Evolutionary conservation across 495 filamentous ascomycete species (phyloP), one percentile per base, ranked within the genome.

Genomic region (Aspergillus campestris): DNA sequence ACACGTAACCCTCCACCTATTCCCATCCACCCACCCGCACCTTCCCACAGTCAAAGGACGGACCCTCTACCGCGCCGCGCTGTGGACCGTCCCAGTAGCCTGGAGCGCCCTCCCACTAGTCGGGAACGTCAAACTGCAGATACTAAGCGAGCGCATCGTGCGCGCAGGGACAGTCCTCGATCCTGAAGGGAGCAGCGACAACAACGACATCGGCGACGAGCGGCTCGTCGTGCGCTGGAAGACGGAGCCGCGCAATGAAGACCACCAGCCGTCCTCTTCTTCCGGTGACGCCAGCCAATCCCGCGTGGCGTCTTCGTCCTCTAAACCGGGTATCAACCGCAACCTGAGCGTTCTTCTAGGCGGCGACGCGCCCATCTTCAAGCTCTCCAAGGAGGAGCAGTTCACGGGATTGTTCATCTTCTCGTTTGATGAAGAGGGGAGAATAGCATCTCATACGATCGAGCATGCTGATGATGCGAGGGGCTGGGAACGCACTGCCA

Each of bases 11-110:
- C 81, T 98, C 27, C 85, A 94, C 64, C 85, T 97, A 45, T 98
- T 98, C 69, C 92, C 92, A 27, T 89, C 89, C 3, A 96, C 92
- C 0, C 94, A 98, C 57, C 94, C 89, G 3, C 86, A 96, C 59
- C 86, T 98, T 9, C 92, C 92, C 38, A 85, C 81, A 7, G 94
- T 96, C 40, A 83, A 86, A 6, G 92, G 92, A 35, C 79, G 87
- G 29, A 85, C 95, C 10, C 81, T 87, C 29, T 98, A 98, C 62
- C 83, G 83, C 34, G 90, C 92, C 13, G 92, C 92, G 2, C 71
- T 98, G 11, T 96, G 90, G 90, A 95, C 92, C 3, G 83, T 89
- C 1, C 92, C 92, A 0, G 79, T 98, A 18, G 94, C 90, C 12
- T 98, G 92, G 92, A 90, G 94, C 53, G 81, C 84, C 32, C 73